Conservation (phyloP, 129 eudicot genomes). For the Deinandra increscens region DNA sequence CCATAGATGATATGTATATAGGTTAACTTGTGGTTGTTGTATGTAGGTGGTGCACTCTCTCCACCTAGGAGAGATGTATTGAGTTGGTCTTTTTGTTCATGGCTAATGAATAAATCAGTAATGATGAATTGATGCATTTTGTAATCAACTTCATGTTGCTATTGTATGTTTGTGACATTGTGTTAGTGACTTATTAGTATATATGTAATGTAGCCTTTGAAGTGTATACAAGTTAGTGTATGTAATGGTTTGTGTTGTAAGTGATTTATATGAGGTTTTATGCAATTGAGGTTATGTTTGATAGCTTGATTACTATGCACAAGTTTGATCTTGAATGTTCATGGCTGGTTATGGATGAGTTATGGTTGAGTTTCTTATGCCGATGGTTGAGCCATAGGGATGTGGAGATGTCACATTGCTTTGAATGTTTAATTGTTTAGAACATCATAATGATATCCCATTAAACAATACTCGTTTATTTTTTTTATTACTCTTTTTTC, state of each 20-base stretch:
- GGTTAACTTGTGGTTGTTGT: slow-evolving; percentile 29
- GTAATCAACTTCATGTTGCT: not conserved
- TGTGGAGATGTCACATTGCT: not conserved
- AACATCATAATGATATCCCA: too few species aligned
- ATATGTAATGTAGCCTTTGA: not conserved
- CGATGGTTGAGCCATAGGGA: not conserved
- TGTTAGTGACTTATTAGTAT: too few species aligned
- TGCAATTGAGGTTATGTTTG: not conserved
- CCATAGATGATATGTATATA: slow-evolving; percentile 19
- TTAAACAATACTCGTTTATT: too few species aligned
- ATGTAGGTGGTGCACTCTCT: slow-evolving; percentile 23
- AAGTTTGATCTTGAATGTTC: not conserved
- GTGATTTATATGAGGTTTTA: not conserved
- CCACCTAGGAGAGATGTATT: slow-evolving; percentile 27
- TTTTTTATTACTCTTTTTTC: too few species aligned
- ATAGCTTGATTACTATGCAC: not conserved
- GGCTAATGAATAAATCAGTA: slow-evolving; percentile 3
- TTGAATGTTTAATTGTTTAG: not conserved
- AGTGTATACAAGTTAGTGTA: not conserved
- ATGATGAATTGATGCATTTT: slow-evolving; percentile 1
- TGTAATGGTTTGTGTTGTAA: not conserved
- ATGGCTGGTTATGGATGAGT: not conserved
- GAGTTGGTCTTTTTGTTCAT: slow-evolving; percentile 25
- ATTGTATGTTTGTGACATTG: too few species aligned
- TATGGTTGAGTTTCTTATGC: not conserved